These are phyloP conservation scores for Chloromonas sp. DNA, from an alignment of 163 green algal species.

Conservation along the genomic window DNA sequence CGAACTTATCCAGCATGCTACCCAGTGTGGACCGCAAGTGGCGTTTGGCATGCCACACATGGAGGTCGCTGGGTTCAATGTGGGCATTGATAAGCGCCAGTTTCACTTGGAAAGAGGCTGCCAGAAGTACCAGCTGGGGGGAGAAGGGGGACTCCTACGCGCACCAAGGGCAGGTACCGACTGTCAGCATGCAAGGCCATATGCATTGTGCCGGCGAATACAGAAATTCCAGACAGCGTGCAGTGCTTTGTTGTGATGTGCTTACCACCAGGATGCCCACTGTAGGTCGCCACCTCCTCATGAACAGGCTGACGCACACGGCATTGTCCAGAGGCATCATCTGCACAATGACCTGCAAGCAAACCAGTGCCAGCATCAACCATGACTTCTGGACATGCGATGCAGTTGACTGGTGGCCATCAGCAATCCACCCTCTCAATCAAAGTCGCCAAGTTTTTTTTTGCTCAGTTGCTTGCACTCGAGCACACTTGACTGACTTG, in stretches of 20 bases:
- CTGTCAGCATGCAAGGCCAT: neutral
- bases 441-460: no score
- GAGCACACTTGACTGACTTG: no score
- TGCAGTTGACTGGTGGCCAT: no score
- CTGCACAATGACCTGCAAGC: conserved; percentile 40
- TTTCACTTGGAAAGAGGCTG: conserved; percentile 11
- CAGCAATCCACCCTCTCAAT: no score
- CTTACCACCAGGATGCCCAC: conserved; percentile 46
- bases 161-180: neutral
- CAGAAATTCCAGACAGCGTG: neutral
- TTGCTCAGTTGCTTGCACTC: no score
- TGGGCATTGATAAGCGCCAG: conserved; percentile 59
- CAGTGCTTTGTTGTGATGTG: neutral
- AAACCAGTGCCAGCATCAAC: no score
- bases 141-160: conserved; percentile 47
- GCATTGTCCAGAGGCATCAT: conserved; percentile 39
- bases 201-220: neutral
- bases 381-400: no score
- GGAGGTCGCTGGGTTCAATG: conserved; percentile 5
- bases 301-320: conserved; percentile 27
- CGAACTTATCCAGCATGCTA: conserved; percentile 36
- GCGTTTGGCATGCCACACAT: conserved; percentile 13
- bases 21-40: conserved; percentile 18
- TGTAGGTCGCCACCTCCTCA: conserved; percentile 40
- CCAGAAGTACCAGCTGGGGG: conserved; percentile 38